Evolutionary conservation across 257 asterid species (phyloP).

Genomic region (Paraleonurus japonicus): DNA sequence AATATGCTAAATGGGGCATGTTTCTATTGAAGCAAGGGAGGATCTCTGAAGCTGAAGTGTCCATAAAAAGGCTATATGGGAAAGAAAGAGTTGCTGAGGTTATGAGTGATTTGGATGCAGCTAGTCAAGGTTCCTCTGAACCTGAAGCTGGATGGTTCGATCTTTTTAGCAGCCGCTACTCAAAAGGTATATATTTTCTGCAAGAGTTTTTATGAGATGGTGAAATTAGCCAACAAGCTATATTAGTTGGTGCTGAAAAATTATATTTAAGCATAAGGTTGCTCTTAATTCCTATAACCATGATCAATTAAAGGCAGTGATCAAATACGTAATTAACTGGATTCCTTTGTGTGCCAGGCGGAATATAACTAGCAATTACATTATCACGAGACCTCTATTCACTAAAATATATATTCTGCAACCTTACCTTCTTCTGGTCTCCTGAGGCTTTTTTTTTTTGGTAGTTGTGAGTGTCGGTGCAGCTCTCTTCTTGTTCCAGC

Average conservation of each 20-base stretch:
- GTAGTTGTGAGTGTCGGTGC: slow-evolving; percentile 98
- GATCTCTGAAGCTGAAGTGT: slow-evolving; percentile 66
- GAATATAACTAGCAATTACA: background rate
- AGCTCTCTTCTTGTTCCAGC: slow-evolving; percentile 86
- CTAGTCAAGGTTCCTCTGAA: slow-evolving; percentile 81
- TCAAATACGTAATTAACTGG: background rate
- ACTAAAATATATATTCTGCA: slow-evolving; percentile 1
- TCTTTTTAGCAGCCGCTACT: slow-evolving; percentile 89
- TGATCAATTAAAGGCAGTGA: background rate
- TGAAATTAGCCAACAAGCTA: background rate
- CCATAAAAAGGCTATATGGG: slow-evolving; percentile 74
- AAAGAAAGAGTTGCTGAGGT: slow-evolving; percentile 93
- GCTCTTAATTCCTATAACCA: background rate
- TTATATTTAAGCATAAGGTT: too few species aligned
- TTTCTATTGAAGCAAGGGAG: slow-evolving; percentile 71
- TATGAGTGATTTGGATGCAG: slow-evolving; percentile 72
- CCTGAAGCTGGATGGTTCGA: slow-evolving; percentile 98
- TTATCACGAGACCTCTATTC: background rate
- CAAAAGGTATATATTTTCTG: slow-evolving; percentile 61
- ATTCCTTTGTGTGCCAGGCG: background rate
- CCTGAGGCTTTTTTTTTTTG: slow-evolving; percentile 5
- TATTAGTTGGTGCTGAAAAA: background rate
- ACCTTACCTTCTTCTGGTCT: slow-evolving; percentile 3
- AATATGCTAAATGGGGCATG: slow-evolving; percentile 23
- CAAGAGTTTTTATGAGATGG: background rate